Conservation (phyloP, 768 basidiomycete species). For the Rhodotorula kratochvilovae region DNA sequence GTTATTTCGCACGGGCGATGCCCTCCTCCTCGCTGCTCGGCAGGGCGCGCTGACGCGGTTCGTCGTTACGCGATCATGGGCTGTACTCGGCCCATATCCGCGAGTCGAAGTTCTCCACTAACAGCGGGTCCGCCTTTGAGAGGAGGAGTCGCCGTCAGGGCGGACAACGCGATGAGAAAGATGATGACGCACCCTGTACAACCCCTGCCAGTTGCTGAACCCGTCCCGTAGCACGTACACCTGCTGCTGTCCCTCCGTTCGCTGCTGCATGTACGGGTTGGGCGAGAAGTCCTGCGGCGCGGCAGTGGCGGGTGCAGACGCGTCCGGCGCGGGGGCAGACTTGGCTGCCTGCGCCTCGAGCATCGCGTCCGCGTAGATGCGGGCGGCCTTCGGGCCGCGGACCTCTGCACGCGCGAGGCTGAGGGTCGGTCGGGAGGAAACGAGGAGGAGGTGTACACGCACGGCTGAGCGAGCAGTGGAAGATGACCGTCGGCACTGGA, state of each 20-base stretch:
- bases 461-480: conserved; percentile 35
- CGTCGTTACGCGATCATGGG: no score
- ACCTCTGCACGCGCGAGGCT: conserved; percentile 13
- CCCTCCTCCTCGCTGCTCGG: no score
- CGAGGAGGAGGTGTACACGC: neutral
- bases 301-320: neutral
- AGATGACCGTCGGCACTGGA: conserved; percentile 27
- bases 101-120: conserved; percentile 33
- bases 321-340: neutral
- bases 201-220: conserved; percentile 19
- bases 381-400: conserved; percentile 29
- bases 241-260: conserved; percentile 10
- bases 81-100: conserved; percentile 12
- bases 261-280: conserved; percentile 7
- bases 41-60: no score
- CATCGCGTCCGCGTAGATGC: conserved; percentile 34
- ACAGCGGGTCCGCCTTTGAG: conserved; percentile 13
- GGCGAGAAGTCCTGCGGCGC: conserved; percentile 12
- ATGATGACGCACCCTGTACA: conserved; percentile 20
- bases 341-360: neutral
- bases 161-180: no score
- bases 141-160: neutral
- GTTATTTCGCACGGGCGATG: no score
- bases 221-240: conserved; percentile 34
- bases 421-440: neutral